Evolutionary conservation across 495 filamentous ascomycete genomes (phyloP).

Genomic region (Neurospora sp.): DNA sequence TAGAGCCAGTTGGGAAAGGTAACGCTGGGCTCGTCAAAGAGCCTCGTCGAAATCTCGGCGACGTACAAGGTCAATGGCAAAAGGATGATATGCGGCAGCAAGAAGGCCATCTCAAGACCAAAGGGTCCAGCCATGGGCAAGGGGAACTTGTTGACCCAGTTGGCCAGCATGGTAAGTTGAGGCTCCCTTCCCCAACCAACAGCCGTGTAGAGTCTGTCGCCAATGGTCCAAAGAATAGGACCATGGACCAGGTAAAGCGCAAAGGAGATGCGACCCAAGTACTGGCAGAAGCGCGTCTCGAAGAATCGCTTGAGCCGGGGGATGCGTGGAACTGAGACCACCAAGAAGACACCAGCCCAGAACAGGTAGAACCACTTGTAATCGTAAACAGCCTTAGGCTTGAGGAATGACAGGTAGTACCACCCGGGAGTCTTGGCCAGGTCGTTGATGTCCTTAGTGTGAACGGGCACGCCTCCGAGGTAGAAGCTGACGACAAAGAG

Average conservation of each 20-base stretch:
- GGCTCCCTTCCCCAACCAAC: constrained; percentile 35
- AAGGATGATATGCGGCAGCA: constrained; percentile 42
- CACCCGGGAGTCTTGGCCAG: constrained; percentile 32
- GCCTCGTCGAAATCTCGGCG: constrained; percentile 44
- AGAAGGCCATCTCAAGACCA: constrained; percentile 44
- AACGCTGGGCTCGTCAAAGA: constrained; percentile 48
- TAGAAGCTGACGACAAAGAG: constrained; percentile 32
- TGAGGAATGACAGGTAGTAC: constrained; percentile 36
- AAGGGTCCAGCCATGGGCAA: constrained; percentile 40
- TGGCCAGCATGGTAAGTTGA: constrained; percentile 17
- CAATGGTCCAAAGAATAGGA: constrained; percentile 39
- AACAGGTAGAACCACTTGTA: constrained; percentile 38
- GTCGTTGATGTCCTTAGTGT: constrained; percentile 20
- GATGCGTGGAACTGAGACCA: constrained; percentile 37
- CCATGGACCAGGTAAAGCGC: constrained; percentile 58
- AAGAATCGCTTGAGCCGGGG: constrained; percentile 43
- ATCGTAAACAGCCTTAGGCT: constrained; percentile 42
- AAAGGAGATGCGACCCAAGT: constrained; percentile 54
- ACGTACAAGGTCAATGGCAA: constrained; percentile 46
- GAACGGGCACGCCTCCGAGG: constrained; percentile 38
- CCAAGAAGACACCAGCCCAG: constrained; percentile 45
- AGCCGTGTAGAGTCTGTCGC: constrained; percentile 40
- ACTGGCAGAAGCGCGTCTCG: constrained; percentile 49
- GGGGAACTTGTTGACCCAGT: constrained; percentile 37
- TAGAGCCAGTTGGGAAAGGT: constrained; percentile 45